Evolutionary conservation across 202 grass and related monocot species (phyloP), one percentile per base, ranked within the genome.

Genomic region (Panicum hallii): DNA sequence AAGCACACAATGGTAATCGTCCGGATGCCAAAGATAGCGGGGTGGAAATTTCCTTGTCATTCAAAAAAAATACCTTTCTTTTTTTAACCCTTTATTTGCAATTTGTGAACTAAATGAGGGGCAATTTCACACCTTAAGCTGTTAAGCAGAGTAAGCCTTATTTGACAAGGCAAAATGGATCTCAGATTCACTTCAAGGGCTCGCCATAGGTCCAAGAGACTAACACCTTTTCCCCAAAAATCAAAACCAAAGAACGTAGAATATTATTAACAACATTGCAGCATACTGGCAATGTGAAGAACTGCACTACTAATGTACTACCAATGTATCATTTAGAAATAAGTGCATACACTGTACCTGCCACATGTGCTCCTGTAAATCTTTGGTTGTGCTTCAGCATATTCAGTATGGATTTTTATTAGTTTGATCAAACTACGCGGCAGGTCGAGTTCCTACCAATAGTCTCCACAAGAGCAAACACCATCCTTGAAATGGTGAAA

Each of bases 401-500:
- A 23, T 84, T 78, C 67, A 83, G 23, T 49, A 17, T 83, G 49
- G 63, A 81, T 67, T 63, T 55, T 5, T 19, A 77, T 75, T 55
- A 80, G 69, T 62, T 45, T 17, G 57, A 67, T 57, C 65, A 44
- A 81, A 81, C 66, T 28, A 58, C 7, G 19, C 70, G 75, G 22
- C 52, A 75, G 32, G 23, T 23, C 26, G 79, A 49, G 43, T 69
- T 84, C 43, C 82, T 79, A 92, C 91, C 93, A 94, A 62, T 87
- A 95, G 77, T 95, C 91, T 74, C 93, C 88, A 84, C 93, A 99
- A 73, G 93, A 95, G 63, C 89, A 92, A 82, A 86, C 48, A 45
- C 89, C 89, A 81, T 88, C 91, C 60, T 90, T 93, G 69, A 99
- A 94, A 92, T 95, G 91, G 74, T 94, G 93, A 43, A 95, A 95